phyloP scores from a whole-genome alignment of 2,329 filamentous ascomycete genomes.

The Chaetomium olivaceum region DNA sequence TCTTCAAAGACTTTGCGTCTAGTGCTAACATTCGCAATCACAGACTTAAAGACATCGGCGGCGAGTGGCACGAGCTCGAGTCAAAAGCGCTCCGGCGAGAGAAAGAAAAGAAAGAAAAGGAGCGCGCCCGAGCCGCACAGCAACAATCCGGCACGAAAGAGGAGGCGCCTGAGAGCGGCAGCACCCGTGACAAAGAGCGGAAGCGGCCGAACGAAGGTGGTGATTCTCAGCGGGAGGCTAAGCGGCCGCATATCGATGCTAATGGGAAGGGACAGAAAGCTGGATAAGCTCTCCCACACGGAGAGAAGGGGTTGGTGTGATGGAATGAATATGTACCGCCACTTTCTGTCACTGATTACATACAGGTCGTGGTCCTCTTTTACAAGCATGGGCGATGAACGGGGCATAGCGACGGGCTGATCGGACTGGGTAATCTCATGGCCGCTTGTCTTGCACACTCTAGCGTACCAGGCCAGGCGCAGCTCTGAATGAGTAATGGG shows the following conservation, averaged over 20 bases:
- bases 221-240: constrained; percentile 33
- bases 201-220: constrained; percentile 39
- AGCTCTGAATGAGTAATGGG: not conserved
- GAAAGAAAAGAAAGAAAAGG: constrained; percentile 67
- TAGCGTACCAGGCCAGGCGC: not conserved
- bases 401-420: not conserved
- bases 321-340: not conserved
- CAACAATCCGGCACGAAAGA: constrained; percentile 17
- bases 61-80: constrained; percentile 99
- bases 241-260: constrained; percentile 34
- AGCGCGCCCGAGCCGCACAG: constrained; percentile 39
- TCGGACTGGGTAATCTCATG: not conserved
- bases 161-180: constrained; percentile 9
- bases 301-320: not conserved
- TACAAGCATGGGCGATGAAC: not conserved
- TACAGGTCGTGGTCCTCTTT: not conserved
- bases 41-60: constrained; percentile 76
- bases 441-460: not conserved
- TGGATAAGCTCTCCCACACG: not conserved
- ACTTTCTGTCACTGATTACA: not conserved
- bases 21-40: constrained; percentile 36
- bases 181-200: constrained; percentile 39
- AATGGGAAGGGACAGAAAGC: not conserved
- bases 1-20: not conserved
- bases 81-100: constrained; percentile 92